These are phyloP conservation scores for Boletus rufocinnamomeus DNA, from an alignment of 768 basidiomycete species.

Conservation along the genomic window DNA sequence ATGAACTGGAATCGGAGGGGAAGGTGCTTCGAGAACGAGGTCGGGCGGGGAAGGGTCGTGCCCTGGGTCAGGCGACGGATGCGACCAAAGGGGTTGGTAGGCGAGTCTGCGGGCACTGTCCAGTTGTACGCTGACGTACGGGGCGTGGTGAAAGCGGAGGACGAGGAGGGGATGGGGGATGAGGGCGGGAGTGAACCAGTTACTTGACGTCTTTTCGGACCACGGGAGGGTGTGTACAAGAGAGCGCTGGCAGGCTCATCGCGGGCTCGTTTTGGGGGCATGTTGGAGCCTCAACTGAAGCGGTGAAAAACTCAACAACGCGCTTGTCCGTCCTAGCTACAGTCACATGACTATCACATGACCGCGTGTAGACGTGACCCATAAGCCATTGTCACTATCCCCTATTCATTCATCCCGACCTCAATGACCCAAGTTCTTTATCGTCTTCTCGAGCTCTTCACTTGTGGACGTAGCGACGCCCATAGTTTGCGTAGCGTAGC, in stretches of 20 bases:
- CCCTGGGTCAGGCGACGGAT: constrained; percentile 44
- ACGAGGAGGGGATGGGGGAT: constrained; percentile 31
- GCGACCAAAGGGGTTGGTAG: constrained; percentile 69
- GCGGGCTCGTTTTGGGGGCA: constrained; percentile 35
- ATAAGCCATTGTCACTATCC: too few species aligned
- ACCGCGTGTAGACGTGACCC: constrained; percentile 16
- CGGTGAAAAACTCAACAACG: constrained; percentile 11
- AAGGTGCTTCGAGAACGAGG: constrained; percentile 60
- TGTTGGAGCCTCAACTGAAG: constrained; percentile 1
- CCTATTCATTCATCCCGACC: too few species aligned
- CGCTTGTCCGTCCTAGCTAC: background rate
- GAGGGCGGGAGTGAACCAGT: constrained; percentile 28
- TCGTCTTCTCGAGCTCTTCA: background rate
- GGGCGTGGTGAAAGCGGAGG: constrained; percentile 32
- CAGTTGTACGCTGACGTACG: constrained; percentile 44
- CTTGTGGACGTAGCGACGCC: too few species aligned
- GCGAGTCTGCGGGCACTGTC: constrained; percentile 61
- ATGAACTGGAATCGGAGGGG: constrained; percentile 65
- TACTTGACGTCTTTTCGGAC: constrained; percentile 30
- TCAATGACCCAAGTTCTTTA: background rate
- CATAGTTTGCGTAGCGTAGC: too few species aligned
- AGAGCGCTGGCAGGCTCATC: constrained; percentile 28
- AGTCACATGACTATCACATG: constrained; percentile 23
- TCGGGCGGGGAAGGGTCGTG: constrained; percentile 42
- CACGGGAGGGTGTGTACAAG: constrained; percentile 34